Conservation (phyloP, 169 alveolate genomes). For the Babesia ovata region DNA sequence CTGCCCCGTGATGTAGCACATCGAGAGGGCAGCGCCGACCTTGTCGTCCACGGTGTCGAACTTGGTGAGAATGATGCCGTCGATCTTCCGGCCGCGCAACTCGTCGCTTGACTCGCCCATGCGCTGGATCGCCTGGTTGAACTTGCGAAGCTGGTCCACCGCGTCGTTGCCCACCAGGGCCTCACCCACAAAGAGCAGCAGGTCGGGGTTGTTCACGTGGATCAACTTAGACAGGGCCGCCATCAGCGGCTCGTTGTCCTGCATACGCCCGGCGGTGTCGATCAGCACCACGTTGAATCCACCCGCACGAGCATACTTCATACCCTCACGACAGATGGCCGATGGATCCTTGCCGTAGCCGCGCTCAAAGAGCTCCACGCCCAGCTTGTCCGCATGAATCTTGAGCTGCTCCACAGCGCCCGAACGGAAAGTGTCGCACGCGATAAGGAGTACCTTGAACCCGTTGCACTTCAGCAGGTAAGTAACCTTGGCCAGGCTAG, state of each 20-base stretch:
- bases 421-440: slow-evolving; percentile 99
- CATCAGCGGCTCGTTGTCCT: slow-evolving; percentile 99
- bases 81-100: slow-evolving; percentile 92
- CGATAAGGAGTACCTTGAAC: slow-evolving; percentile 94
- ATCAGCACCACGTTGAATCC: slow-evolving; percentile 95
- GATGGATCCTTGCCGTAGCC: slow-evolving; percentile 99
- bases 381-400: slow-evolving; percentile 94
- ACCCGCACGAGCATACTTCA: slow-evolving; percentile 88
- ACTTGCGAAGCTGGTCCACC: slow-evolving; percentile 96
- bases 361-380: slow-evolving; percentile 94
- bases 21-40: slow-evolving; percentile 99
- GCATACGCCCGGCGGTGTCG: slow-evolving; percentile 99
- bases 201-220: slow-evolving; percentile 95
- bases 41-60: slow-evolving; percentile 99
- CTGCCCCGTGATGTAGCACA: slow-evolving; percentile 98
- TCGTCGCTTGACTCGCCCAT: slow-evolving; percentile 62
- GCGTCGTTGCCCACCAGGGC: slow-evolving; percentile 99
- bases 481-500: slow-evolving; percentile 97
- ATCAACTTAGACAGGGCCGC: slow-evolving; percentile 95
- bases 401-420: slow-evolving; percentile 99
- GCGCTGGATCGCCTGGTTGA: slow-evolving; percentile 93
- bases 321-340: slow-evolving; percentile 93
- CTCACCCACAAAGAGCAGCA: slow-evolving; percentile 98
- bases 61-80: slow-evolving; percentile 98
- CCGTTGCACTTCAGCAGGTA: slow-evolving; percentile 94